These are phyloP conservation scores for Abelmoschus esculentus DNA, from an alignment of 345 rosid genomes.

Conservation along the genomic window DNA sequence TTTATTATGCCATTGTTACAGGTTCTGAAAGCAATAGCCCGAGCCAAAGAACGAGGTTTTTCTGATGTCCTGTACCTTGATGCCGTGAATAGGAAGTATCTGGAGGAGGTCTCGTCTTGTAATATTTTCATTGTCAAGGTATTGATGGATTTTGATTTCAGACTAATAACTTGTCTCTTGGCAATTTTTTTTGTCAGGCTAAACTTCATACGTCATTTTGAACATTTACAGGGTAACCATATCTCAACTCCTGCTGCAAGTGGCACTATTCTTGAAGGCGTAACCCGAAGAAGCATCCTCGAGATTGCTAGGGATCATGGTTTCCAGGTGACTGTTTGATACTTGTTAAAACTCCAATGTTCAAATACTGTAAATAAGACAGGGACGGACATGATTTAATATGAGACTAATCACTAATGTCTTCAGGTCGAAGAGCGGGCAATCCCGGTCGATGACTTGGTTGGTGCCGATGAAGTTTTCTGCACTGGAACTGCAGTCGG, in stretches of 20 bases:
- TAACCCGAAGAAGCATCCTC: conserved; percentile 67
- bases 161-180: neutral
- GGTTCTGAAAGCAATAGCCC: conserved; percentile 56
- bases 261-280: conserved; percentile 74
- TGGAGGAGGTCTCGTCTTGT: conserved; percentile 87
- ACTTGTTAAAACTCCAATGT: neutral
- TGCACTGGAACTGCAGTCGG: conserved; percentile 81
- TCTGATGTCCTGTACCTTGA: conserved; percentile 46
- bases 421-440: conserved; percentile 53
- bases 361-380: neutral
- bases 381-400: neutral
- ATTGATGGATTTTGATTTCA: neutral
- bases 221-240: conserved; percentile 47
- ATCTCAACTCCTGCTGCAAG: conserved; percentile 62
- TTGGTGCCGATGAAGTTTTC: conserved; percentile 62
- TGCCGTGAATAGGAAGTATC: conserved; percentile 41
- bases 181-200: neutral
- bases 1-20: conserved; percentile 14
- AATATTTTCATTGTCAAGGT: conserved; percentile 68
- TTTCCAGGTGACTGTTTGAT: conserved; percentile 37
- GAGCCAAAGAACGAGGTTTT: neutral
- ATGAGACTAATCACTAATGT: neutral
- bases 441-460: conserved; percentile 47
- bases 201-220: too few species aligned
- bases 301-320: conserved; percentile 66